Base-by-base conservation (phyloP, 179 eudicot genomes). In the Camellia oleifera region DNA sequence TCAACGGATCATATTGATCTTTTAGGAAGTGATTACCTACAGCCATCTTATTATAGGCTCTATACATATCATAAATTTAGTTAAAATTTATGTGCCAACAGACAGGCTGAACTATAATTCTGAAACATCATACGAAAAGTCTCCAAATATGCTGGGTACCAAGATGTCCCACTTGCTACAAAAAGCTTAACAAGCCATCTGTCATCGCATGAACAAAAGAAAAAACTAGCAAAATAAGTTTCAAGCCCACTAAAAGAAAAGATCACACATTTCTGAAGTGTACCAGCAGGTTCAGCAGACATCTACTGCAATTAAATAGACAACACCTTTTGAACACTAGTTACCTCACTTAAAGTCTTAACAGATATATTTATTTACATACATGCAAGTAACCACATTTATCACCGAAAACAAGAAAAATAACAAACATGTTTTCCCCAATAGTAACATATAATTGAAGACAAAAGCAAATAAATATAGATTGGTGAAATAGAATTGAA, bases 151-250 rank as follows among this genome's bases (percentile, higher is more conserved):
- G 40, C 40, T 32, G 40, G 40, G 40, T 32, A 32, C 40, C 40
- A 32, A 32, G 40, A 32, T 32, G 40, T 32, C 40, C 40, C 40
- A 32, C 40, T 32, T 32, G 40, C 40, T 32, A 32, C 40, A 32
- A 32, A 32, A 32, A 32, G 40, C 40, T 32, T 32, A 32, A 32
- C 40, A 12, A 67, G 48, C 15, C n/a, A 75, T 53, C 74, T n/a
- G 53, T 15, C 15, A 11, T 53, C 26, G 74, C 52, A 67, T 7
- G 72, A 77, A 13, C 9, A 77, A 23, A 46, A 77, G 63, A 52
- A 77, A 46, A 20, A 52, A 11, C 75, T 7, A 74, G 62, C 42
- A 75, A 73, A 5, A 73, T 52, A 72, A 71, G 60, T 18, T 46
- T 52, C 48, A 71, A 11, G 10, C 53, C 20, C 6, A 10, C 48